Conservation (phyloP, 1,284 basidiomycete species). For the Rhizoctonia solani region DNA sequence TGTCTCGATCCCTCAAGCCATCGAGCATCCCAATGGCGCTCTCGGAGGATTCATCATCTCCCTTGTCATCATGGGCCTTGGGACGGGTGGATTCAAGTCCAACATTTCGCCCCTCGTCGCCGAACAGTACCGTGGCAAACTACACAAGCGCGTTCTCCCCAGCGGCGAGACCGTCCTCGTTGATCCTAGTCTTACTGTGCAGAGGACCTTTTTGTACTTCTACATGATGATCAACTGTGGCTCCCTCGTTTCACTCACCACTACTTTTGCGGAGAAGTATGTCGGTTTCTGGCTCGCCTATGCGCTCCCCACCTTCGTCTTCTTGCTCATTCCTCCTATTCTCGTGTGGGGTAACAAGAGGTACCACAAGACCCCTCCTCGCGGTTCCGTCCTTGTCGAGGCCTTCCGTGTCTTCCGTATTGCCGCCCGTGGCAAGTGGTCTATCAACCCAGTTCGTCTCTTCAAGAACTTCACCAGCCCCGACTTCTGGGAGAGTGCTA, state of each 20-base stretch:
- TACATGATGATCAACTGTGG: constrained; percentile 75
- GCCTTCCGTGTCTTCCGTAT: constrained; percentile 42
- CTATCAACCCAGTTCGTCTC: constrained; percentile 45
- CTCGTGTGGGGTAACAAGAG: constrained; percentile 48
- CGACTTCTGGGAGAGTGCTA: constrained; percentile 81
- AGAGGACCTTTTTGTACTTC: constrained; percentile 37
- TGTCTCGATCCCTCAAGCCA: constrained; percentile 49
- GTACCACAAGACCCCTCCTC: constrained; percentile 50
- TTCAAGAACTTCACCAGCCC: constrained; percentile 49
- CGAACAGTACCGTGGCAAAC: constrained; percentile 61
- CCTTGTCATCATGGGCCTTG: constrained; percentile 64
- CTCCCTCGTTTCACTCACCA: constrained; percentile 52
- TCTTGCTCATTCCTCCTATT: constrained; percentile 48
- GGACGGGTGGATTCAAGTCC: constrained; percentile 80
- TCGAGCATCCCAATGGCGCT: constrained; percentile 46
- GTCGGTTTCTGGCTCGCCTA: constrained; percentile 50
- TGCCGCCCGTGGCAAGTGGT: constrained; percentile 45
- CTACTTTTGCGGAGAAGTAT: constrained; percentile 44
- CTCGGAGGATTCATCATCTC: constrained; percentile 49
- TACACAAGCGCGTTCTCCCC: constrained; percentile 49
- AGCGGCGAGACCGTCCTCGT: constrained; percentile 79
- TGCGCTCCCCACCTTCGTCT: constrained; percentile 39
- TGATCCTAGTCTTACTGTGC: constrained; percentile 72
- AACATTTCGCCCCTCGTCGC: constrained; percentile 81
- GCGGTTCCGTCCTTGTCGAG: constrained; percentile 48